Evolutionary conservation across 306 rosid species (phyloP).

Genomic region (Sicyos edulis): DNA sequence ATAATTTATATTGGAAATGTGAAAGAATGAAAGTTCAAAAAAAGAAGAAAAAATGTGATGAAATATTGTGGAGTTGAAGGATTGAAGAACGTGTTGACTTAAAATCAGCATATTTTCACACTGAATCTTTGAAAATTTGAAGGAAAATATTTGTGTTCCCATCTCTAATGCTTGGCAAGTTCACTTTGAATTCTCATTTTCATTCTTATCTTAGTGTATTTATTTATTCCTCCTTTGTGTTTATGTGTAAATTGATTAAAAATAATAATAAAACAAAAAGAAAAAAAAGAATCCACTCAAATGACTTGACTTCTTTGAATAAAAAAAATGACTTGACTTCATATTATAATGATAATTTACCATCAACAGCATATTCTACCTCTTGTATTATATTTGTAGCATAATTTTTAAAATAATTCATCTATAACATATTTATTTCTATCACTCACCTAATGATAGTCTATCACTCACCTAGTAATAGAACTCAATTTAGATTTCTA

Average conservation of each 20-base stretch:
- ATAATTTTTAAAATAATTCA: no score
- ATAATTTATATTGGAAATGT: not conserved
- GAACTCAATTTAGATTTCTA: no score
- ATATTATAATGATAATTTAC: no score
- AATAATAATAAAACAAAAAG: not conserved
- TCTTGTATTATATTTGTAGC: no score
- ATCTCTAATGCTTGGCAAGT: not conserved
- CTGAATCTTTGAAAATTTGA: not conserved
- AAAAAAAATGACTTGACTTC: not conserved
- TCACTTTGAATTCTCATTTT: constrained; percentile 4
- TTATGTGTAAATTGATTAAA: not conserved
- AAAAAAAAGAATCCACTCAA: not conserved
- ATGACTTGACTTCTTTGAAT: not conserved
- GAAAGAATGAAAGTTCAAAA: not conserved
- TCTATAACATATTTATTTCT: no score
- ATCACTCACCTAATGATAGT: no score
- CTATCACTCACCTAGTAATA: no score
- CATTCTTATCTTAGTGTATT: not conserved
- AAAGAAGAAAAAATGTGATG: not conserved
- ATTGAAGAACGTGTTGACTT: constrained; percentile 15
- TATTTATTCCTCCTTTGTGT: not conserved
- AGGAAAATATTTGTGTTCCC: constrained; percentile 2
- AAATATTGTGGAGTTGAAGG: not conserved
- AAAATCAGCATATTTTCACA: constrained; percentile 5
- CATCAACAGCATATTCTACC: no score